Base-by-base conservation (phyloP, 495 filamentous ascomycete genomes). In the Xylaria bambusicola region DNA sequence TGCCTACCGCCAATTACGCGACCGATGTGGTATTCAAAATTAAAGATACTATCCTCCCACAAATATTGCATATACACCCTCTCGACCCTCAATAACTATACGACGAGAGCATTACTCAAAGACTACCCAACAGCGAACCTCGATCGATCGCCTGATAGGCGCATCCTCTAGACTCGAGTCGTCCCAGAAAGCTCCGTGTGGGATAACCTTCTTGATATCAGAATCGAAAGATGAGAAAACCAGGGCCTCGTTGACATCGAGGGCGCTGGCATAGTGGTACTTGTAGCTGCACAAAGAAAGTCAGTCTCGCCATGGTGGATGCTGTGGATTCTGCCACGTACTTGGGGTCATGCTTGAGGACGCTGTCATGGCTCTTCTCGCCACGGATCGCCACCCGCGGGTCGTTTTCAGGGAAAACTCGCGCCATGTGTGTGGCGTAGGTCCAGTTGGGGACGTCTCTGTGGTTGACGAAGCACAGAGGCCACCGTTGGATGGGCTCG, bases 211-310 rank as follows among this genome's bases (percentile, higher is more conserved):
- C 15, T 51, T 61, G 27, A 66, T 59, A 46, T 69, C 66, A 15
- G 66, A 66, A 45, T 69, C 66, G 59, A 69, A 69, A 29, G 66
- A 69, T 21, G 66, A 69, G 64, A 69, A 69, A 36, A 69, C 62
- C 26, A 66, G 56, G 6, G 64, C 64, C 51, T 69, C 66, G 36
- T 69, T 59, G 38, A 64, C 60, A 53, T 77, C 74, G 33, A 77
- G 68, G 44, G 66, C 71, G 56, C 71, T 73, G 24, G 62, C 68
- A 63, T 77, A 77, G 65, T 75, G 74, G 48, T 70, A 71, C 62
- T 67, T 73, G 63, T 68, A 68, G 23, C 66, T 68, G 49, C 52
- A 31, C n/a, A 9, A 6, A 44, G 20, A 12, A 33, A 33, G 46
- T 50, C 9, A 50, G 47, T 50, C 47, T 50, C 24, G n/a, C 10